Evolutionary conservation across 371 early-diverging fungal species (phyloP).

Genomic region (Phascolomyces articulosus): DNA sequence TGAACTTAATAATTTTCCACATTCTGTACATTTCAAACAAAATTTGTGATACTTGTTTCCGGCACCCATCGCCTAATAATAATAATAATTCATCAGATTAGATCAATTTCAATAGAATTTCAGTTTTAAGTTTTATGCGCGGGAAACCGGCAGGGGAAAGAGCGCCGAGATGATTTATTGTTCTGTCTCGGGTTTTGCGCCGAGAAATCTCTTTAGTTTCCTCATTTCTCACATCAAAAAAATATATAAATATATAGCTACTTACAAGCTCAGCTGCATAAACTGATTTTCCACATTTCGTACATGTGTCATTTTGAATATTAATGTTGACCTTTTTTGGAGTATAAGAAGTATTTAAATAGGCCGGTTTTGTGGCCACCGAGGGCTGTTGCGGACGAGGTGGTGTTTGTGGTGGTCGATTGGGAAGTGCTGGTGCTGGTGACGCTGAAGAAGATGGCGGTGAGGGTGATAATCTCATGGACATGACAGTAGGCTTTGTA

Average conservation of each 20-base stretch:
- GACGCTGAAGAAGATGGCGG: background rate
- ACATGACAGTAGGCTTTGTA: background rate
- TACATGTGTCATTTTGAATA: slow-evolving; percentile 43
- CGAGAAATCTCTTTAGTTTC: too few species aligned
- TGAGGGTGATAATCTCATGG: background rate
- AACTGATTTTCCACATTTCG: slow-evolving; percentile 46
- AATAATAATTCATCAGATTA: background rate
- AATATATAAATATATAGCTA: too few species aligned
- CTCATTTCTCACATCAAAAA: too few species aligned
- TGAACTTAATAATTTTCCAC: slow-evolving; percentile 48
- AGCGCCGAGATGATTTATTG: too few species aligned
- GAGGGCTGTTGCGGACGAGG: slow-evolving; percentile 1
- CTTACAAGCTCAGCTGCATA: slow-evolving; percentile 52
- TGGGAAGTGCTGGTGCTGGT: background rate
- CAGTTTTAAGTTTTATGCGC: too few species aligned
- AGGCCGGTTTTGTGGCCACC: slow-evolving; percentile 14
- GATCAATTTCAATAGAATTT: too few species aligned
- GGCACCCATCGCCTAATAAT: slow-evolving; percentile 37
- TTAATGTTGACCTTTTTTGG: slow-evolving; percentile 45
- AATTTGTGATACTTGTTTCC: slow-evolving; percentile 54
- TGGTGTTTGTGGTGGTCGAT: slow-evolving; percentile 1
- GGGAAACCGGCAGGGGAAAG: too few species aligned
- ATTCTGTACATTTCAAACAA: slow-evolving; percentile 46
- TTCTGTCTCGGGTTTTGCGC: too few species aligned
- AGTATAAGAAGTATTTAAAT: slow-evolving; percentile 35